Conservation (phyloP, 495 filamentous ascomycete species). For the Barbatosphaeria neglecta region DNA sequence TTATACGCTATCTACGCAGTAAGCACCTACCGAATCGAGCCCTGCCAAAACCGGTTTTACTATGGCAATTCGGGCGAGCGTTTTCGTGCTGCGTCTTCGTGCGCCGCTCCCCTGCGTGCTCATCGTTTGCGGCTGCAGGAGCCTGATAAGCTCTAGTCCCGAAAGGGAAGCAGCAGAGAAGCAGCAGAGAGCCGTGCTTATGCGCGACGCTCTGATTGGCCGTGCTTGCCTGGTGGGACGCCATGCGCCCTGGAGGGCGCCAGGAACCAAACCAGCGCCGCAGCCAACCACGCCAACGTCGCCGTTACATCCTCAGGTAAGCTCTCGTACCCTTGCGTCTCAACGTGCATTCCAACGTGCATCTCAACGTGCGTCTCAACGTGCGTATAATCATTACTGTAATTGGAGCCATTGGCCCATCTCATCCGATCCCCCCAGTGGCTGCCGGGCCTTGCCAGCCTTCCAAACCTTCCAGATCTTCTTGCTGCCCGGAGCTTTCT, state of each 20-base stretch:
- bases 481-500: slow-evolving; percentile 3
- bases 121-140: background rate
- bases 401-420: slow-evolving; percentile 6
- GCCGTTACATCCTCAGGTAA: too few relatives aligned
- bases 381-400: slow-evolving; percentile 3
- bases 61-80: too few relatives aligned
- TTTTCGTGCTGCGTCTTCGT: background rate
- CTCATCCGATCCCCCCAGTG: background rate
- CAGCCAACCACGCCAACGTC: too few relatives aligned
- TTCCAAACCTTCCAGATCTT: slow-evolving; percentile 5
- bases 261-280: background rate
- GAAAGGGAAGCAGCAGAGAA: background rate
- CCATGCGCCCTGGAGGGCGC: background rate
- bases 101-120: background rate
- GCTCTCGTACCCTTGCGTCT: slow-evolving; percentile 1
- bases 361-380: slow-evolving; percentile 2
- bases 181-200: slow-evolving; percentile 1
- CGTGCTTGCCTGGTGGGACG: too few relatives aligned
- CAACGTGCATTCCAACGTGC: slow-evolving; percentile 3
- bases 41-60: background rate
- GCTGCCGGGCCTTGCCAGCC: background rate
- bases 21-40: too few relatives aligned
- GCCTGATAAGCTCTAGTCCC: background rate
- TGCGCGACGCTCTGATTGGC: slow-evolving; percentile 2
- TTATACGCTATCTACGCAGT: too few relatives aligned